Percentiles rank a stretch among this genome's conserved stretches.
Evolutionary conservation across 306 rosid genomes (phyloP).

Genomic region (Trifolium pratense): DNA sequence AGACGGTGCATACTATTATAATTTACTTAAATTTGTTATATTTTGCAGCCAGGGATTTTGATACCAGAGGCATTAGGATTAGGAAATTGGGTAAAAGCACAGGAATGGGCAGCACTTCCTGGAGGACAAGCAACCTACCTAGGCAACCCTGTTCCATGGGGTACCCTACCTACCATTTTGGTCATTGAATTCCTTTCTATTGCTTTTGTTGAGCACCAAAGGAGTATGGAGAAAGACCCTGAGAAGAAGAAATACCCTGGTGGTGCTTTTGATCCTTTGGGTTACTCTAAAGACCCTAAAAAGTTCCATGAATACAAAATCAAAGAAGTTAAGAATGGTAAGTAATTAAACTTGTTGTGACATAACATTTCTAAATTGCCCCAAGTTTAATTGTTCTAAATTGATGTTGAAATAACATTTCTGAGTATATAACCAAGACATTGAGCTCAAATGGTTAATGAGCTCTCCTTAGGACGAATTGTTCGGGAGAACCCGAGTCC

Average conservation of each 20-base stretch:
- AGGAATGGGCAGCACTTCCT: conserved; percentile 93
- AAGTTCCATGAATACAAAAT: conserved; percentile 85
- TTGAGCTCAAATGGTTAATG: too few species aligned
- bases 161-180: conserved; percentile 89
- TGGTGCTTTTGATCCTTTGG: conserved; percentile 96
- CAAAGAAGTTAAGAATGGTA: conserved; percentile 93
- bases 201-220: conserved; percentile 95
- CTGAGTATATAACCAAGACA: too few species aligned
- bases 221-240: conserved; percentile 96
- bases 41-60: conserved; percentile 87
- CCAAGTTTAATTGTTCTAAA: too few species aligned
- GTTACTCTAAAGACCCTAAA: conserved; percentile 96
- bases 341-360: background rate
- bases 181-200: conserved; percentile 87
- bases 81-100: conserved; percentile 98
- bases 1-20: background rate
- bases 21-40: background rate
- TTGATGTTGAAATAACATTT: too few species aligned
- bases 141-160: conserved; percentile 99
- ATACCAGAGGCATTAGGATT: conserved; percentile 96
- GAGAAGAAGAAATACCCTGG: conserved; percentile 99
- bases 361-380: too few species aligned
- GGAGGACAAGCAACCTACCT: conserved; percentile 98
- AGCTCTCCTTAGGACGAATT: too few species aligned
- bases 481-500: too few species aligned